Percentiles rank a stretch among this genome's conserved stretches.
phyloP scores from a whole-genome alignment of 192 early-diverging fungal genomes.

The Coemansia sp. region DNA sequence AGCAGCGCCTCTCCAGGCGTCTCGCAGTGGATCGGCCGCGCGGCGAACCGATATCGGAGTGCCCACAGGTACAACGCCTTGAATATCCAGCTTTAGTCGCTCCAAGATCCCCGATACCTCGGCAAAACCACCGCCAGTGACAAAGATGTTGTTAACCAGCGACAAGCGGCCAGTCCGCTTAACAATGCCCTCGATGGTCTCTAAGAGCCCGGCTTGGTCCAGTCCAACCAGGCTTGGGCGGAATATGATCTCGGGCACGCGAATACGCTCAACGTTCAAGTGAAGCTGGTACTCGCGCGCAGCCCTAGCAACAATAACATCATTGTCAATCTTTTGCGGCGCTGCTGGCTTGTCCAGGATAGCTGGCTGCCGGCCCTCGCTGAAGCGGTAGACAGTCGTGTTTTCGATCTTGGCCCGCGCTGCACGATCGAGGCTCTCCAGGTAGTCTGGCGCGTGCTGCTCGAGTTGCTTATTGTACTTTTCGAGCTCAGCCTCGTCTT shows the following conservation, averaged over 20 bases:
- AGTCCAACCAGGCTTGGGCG: constrained; percentile 84
- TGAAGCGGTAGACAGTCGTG: constrained; percentile 74
- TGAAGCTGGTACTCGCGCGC: constrained; percentile 81
- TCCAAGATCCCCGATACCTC: constrained; percentile 64
- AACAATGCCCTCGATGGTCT: constrained; percentile 70
- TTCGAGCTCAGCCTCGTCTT: constrained; percentile 68
- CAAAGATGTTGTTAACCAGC: constrained; percentile 62
- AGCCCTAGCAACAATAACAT: constrained; percentile 40
- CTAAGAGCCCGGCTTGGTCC: constrained; percentile 87
- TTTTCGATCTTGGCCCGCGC: constrained; percentile 66
- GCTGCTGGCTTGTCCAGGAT: constrained; percentile 64
- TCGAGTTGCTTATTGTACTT: constrained; percentile 74
- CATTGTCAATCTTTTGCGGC: constrained; percentile 42
- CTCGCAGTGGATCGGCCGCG: constrained; percentile 73
- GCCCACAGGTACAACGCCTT: constrained; percentile 64
- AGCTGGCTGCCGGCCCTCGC: constrained; percentile 59
- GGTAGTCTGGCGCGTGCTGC: constrained; percentile 74
- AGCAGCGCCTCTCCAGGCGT: constrained; percentile 88
- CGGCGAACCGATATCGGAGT: constrained; percentile 60
- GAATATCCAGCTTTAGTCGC: constrained; percentile 66
- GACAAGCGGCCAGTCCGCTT: constrained; percentile 37
- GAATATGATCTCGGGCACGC: constrained; percentile 91
- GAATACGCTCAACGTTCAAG: constrained; percentile 87
- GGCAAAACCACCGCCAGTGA: constrained; percentile 78
- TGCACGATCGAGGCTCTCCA: constrained; percentile 72